phyloP scores from a whole-genome alignment of 192 early-diverging fungal species.

The Umbelopsis ramanniana region DNA sequence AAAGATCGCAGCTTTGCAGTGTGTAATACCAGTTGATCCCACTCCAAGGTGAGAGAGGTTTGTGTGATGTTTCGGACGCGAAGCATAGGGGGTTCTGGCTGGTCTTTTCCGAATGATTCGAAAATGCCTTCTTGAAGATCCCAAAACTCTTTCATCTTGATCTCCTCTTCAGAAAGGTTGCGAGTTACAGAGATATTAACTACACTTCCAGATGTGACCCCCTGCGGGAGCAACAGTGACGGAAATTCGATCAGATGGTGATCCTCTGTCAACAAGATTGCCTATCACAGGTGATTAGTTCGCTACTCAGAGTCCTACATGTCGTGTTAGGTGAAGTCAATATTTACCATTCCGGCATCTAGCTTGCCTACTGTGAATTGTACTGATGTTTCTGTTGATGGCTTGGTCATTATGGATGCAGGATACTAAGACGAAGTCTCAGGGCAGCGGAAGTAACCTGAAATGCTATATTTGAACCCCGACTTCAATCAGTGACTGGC shows the following conservation, averaged over 20 bases:
- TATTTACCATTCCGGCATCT: slow-evolving; percentile 86
- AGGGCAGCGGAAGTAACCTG: background rate
- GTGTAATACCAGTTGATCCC: slow-evolving; percentile 88
- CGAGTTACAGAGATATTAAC: slow-evolving; percentile 96
- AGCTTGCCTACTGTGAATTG: slow-evolving; percentile 93
- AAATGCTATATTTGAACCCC: too few species aligned
- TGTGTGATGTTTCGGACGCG: slow-evolving; percentile 77
- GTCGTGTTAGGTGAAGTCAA: background rate
- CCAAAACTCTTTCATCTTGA: slow-evolving; percentile 81
- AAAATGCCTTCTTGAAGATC: slow-evolving; percentile 88
- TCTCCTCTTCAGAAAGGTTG: slow-evolving; percentile 84
- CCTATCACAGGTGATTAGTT: slow-evolving; percentile 33
- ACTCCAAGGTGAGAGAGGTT: slow-evolving; percentile 88
- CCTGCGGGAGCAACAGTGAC: slow-evolving; percentile 91
- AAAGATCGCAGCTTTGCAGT: slow-evolving; percentile 82
- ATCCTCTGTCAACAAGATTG: slow-evolving; percentile 94
- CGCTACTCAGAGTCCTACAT: slow-evolving; percentile 19
- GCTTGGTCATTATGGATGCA: background rate
- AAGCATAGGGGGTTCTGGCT: slow-evolving; percentile 82
- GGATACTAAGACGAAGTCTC: too few species aligned
- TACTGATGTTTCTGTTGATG: slow-evolving; percentile 48
- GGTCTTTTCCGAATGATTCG: slow-evolving; percentile 72
- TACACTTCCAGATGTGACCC: slow-evolving; percentile 91
- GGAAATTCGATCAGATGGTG: slow-evolving; percentile 99
- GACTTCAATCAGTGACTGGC: too few species aligned